Evolutionary conservation across 2,329 filamentous ascomycete species (phyloP).

Genomic region (Aspergillus latus): DNA sequence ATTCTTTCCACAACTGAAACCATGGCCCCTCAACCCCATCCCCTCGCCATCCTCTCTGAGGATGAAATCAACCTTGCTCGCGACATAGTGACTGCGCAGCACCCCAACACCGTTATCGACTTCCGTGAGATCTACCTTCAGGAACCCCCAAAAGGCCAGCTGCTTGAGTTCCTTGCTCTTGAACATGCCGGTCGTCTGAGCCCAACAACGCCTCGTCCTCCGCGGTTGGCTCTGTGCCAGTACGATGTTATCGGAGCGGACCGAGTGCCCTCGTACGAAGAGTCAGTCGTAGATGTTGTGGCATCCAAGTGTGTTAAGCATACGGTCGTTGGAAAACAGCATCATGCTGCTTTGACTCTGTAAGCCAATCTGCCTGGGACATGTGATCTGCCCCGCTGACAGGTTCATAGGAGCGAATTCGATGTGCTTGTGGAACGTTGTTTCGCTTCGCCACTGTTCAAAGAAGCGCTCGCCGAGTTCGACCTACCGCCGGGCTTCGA

Average conservation of each 20-base stretch:
- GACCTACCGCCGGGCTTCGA: slow-evolving; percentile 57
- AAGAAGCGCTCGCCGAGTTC: slow-evolving; percentile 52
- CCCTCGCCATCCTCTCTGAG: slow-evolving; percentile 36
- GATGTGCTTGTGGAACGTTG: slow-evolving; percentile 50
- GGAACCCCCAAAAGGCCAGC: slow-evolving; percentile 51
- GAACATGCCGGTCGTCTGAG: slow-evolving; percentile 49
- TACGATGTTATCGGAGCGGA: slow-evolving; percentile 58
- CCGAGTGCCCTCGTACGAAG: slow-evolving; percentile 55
- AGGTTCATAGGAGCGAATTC: slow-evolving; percentile 45
- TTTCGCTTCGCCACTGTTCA: slow-evolving; percentile 53
- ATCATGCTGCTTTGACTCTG: slow-evolving; percentile 51
- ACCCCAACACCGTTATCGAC: slow-evolving; percentile 34
- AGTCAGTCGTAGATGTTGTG: slow-evolving; percentile 53
- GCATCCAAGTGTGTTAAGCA: slow-evolving; percentile 44
- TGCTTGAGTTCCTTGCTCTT: slow-evolving; percentile 49
- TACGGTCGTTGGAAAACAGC: slow-evolving; percentile 49
- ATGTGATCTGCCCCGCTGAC: not conserved
- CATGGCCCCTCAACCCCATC: slow-evolving; percentile 37
- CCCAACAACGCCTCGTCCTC: slow-evolving; percentile 45
- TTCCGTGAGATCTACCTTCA: slow-evolving; percentile 55
- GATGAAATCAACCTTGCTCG: slow-evolving; percentile 37
- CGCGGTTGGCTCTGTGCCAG: slow-evolving; percentile 53
- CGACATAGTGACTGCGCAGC: slow-evolving; percentile 31
- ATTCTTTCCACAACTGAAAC: not conserved
- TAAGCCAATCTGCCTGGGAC: slow-evolving; percentile 21